Evolutionary conservation across 441 rosid species (phyloP).

Genomic region (Adansonia grandidieri): DNA sequence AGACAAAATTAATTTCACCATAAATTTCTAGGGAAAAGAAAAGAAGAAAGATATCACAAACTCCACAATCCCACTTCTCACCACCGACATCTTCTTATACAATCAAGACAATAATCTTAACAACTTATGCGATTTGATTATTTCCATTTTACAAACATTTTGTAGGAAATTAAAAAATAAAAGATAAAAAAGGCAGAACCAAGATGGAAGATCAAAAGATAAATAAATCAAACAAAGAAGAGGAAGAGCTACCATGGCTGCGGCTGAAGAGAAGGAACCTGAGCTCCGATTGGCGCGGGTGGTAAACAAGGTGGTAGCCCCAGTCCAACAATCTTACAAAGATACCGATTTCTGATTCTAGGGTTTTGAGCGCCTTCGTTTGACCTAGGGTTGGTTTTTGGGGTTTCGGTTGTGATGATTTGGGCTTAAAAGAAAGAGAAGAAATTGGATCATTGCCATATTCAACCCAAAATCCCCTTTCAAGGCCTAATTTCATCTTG

Average conservation of each 20-base stretch:
- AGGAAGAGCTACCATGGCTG: slow-evolving; percentile 17
- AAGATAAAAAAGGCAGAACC: too few species aligned
- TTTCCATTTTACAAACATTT: slow-evolving; percentile 8
- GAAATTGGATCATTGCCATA: neutral
- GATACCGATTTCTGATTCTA: neutral
- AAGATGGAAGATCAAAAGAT: neutral
- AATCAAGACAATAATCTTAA: neutral
- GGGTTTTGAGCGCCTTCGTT: slow-evolving; percentile 1
- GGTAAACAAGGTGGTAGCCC: neutral
- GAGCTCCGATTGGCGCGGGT: neutral
- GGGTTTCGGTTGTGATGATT: neutral
- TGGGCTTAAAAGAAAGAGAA: neutral
- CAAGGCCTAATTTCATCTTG: neutral
- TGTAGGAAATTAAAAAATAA: too few species aligned
- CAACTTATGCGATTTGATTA: neutral
- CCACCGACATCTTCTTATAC: neutral
- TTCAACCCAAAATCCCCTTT: neutral
- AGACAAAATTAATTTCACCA: too few species aligned
- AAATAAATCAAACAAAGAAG: neutral
- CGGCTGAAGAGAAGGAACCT: neutral
- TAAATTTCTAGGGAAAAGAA: too few species aligned
- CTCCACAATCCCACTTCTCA: neutral
- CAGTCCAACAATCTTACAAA: neutral
- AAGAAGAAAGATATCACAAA: neutral
- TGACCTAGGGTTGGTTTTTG: neutral